A percentile compares a stretch with the other conserved stretches of the same genome.
Evolutionary conservation across 176 grass and related monocot species (phyloP).

Genomic region (Pharus latifolius): DNA sequence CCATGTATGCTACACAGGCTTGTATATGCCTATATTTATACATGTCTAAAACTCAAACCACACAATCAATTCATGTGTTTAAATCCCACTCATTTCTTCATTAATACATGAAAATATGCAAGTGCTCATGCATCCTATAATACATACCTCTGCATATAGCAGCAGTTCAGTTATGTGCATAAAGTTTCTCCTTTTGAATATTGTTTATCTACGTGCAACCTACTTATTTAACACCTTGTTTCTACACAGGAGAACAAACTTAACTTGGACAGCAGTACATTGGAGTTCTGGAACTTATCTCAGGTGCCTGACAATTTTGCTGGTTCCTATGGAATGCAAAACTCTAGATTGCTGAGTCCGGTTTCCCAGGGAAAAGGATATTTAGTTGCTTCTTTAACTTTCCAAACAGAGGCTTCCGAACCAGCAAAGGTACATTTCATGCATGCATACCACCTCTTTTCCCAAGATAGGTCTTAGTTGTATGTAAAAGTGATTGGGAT

Average conservation of each 20-base stretch:
- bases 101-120: neutral
- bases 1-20: neutral
- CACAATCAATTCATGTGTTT: neutral
- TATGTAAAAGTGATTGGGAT: neutral
- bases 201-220: neutral
- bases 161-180: neutral
- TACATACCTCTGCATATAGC: slow-evolving; percentile 1
- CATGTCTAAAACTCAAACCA: neutral
- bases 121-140: neutral
- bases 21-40: neutral
- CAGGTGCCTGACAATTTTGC: slow-evolving; percentile 22
- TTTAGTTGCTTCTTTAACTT: slow-evolving; percentile 56
- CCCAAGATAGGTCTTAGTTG: neutral
- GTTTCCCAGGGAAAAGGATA: slow-evolving; percentile 63
- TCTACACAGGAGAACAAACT: slow-evolving; percentile 60
- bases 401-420: slow-evolving; percentile 38
- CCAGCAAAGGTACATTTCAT: slow-evolving; percentile 47
- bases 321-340: slow-evolving; percentile 26
- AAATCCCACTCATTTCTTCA: neutral
- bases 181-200: neutral
- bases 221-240: slow-evolving; percentile 3
- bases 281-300: slow-evolving; percentile 65
- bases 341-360: slow-evolving; percentile 68
- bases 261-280: slow-evolving; percentile 61
- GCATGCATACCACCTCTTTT: neutral